Base-by-base conservation (phyloP, 352 stramenopile species). In the Discostella stelligera region DNA sequence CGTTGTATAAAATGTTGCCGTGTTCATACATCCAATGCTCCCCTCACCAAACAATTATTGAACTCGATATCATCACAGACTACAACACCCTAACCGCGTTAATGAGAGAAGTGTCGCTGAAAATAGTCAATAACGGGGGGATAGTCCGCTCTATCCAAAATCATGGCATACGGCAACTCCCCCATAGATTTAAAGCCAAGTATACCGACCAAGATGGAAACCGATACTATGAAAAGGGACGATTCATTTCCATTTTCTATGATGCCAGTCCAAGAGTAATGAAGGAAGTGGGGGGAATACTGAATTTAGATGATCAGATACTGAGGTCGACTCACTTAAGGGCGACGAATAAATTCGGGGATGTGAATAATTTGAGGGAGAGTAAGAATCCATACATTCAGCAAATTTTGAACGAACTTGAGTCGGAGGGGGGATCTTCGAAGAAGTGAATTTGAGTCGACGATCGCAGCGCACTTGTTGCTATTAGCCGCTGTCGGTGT, bases 331-430 rank as follows among this genome's bases (percentile, higher is more conserved):
- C 86, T 27, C 85, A 93, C 84, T 69, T 93, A 30, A 86, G 83
- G 67, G 74, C 78, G 2, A 60, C 80, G 72, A 89, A 84, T 61
- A 88, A 84, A 59, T 77, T 93, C 39, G 71, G 84, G 54, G 84
- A 80, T 66, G 77, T 93, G 25, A 91, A 89, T 69, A 86, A 87
- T 71, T 54, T 75, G 23, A 74, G 71, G 60, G 77, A 88, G 37
- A 84, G 88, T 54, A 90, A 89, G 65, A 93, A 93, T 89, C 84
- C 79, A 23, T 93, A 90, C 53, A 75, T 93, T 54, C 74, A 89
- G 66, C 53, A 80, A 54, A 74, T 91, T 54, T 66, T 89, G 27
- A 49, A 80, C 56, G 75, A 90, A 49, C 58, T 66, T 71, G 49
- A 54, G 66, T 49, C 41, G 10, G 32, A 11, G 11, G 62, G 4